Conservation (phyloP, 805 yeast genomes). For the Isabelozyma rhagii region DNA sequence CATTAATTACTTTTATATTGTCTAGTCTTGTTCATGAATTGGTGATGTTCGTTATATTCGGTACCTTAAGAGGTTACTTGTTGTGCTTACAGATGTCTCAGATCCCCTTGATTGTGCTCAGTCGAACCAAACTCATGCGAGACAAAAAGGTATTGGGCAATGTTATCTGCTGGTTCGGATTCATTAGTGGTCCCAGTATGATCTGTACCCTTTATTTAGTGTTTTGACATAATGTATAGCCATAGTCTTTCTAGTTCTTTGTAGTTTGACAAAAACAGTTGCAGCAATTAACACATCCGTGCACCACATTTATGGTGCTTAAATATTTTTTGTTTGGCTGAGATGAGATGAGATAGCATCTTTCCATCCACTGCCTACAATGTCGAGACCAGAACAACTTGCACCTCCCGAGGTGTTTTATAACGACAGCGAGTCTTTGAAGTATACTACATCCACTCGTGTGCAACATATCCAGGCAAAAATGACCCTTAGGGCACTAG, state of each 20-base stretch:
- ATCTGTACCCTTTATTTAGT: conserved; percentile 81
- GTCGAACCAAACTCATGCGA: conserved; percentile 56
- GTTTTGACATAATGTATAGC: conserved; percentile 35
- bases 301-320: background rate
- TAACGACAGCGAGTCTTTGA: conserved; percentile 83
- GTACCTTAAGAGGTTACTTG: conserved; percentile 75
- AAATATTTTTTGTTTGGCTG: background rate
- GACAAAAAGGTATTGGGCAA: conserved; percentile 66
- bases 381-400: conserved; percentile 95
- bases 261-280: background rate
- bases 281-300: background rate
- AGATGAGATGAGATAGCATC: background rate
- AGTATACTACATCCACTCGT: conserved; percentile 91
- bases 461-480: conserved; percentile 98
- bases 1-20: conserved; percentile 71
- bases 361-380: conserved; percentile 17
- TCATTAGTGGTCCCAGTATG: conserved; percentile 84
- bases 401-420: conserved; percentile 97
- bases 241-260: background rate
- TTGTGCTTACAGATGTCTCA: conserved; percentile 83
- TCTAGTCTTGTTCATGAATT: conserved; percentile 86
- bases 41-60: conserved; percentile 87
- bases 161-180: conserved; percentile 86
- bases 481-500: conserved; percentile 93
- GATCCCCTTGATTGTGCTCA: conserved; percentile 69